phyloP scores from a whole-genome alignment of 495 filamentous ascomycete species.

The Jackrogersella minutella region DNA sequence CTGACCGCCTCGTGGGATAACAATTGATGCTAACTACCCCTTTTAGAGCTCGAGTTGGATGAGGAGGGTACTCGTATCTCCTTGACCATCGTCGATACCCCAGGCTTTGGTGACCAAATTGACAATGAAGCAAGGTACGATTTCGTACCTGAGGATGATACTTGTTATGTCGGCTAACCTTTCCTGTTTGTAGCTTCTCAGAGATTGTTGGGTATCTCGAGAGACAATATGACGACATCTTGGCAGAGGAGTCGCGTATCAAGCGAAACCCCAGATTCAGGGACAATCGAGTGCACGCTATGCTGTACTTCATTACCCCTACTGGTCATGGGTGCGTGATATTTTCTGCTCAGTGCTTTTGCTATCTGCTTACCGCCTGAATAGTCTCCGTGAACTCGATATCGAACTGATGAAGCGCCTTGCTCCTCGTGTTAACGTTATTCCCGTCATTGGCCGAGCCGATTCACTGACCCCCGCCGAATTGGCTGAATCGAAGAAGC shows the following conservation, averaged over 20 bases:
- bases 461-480: conserved; percentile 96
- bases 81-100: conserved; percentile 97
- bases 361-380: conserved; percentile 34
- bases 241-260: conserved; percentile 98
- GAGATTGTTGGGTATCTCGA: conserved; percentile 98
- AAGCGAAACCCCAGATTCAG: conserved; percentile 99
- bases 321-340: conserved; percentile 86
- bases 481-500: conserved; percentile 97
- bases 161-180: conserved; percentile 14
- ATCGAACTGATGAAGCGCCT: conserved; percentile 99
- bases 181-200: conserved; percentile 71
- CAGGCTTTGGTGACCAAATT: conserved; percentile 98
- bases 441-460: conserved; percentile 97
- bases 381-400: conserved; percentile 93
- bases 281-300: conserved; percentile 96
- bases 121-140: conserved; percentile 96
- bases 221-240: conserved; percentile 98
- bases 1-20: not conserved
- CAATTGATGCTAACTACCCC: conserved; percentile 28
- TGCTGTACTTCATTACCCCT: conserved; percentile 99
- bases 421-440: conserved; percentile 97
- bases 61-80: conserved; percentile 98
- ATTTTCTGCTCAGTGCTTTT: not conserved
- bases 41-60: conserved; percentile 88
- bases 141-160: not conserved